Evolutionary conservation across 768 basidiomycete genomes (phyloP), one percentile per base, ranked within the genome.

Genomic region (Lactarius akahatsu): DNA sequence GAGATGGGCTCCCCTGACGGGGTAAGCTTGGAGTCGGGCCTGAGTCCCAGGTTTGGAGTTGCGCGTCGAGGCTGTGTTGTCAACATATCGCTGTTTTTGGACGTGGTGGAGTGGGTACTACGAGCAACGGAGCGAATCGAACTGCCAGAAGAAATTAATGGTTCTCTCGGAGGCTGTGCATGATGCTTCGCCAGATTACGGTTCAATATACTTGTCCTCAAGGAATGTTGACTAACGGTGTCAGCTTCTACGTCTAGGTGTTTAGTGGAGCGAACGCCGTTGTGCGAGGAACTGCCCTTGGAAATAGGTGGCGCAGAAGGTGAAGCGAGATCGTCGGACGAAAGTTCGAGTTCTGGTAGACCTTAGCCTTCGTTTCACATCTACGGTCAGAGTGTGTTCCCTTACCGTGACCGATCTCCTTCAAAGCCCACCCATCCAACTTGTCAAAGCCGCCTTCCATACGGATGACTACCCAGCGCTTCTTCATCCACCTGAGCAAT

Each of bases 361-460:
- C 43, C 63, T 64, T 23, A 40, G 41, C 30, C 43, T 43, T 18
- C 50, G 59, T 28, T 10, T 43, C 36, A 43, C 54, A 28, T 47
- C 23, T 68, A 41, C 68, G 40, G 47, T 57, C 59, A 40, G 10
- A 62, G 18, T n/a, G 16, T 38, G 30, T 13, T 38, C 18, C 80
- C 90, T 71, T 68, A 92, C 93, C 83, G 72, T 90, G 85, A 50
- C 86, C 84, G 47, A 98, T 93, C 73, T 98, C 96, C 74, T 93
- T 89, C 62, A 96, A 74, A 0, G 90, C 87, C 93, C 94, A 97
- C 4, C 82, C 83, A 58, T 96, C 93, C n/a, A 98, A 80, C 4
- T 77, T 73, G 59, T 90, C 88, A 71, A 98, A 96, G 0, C 91
- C 92, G n/a, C 86, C 85, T 59, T 87, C 86, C 58, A 89, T 85